Base-by-base conservation (phyloP, 768 basidiomycete species). In the Trametes cingulata region DNA sequence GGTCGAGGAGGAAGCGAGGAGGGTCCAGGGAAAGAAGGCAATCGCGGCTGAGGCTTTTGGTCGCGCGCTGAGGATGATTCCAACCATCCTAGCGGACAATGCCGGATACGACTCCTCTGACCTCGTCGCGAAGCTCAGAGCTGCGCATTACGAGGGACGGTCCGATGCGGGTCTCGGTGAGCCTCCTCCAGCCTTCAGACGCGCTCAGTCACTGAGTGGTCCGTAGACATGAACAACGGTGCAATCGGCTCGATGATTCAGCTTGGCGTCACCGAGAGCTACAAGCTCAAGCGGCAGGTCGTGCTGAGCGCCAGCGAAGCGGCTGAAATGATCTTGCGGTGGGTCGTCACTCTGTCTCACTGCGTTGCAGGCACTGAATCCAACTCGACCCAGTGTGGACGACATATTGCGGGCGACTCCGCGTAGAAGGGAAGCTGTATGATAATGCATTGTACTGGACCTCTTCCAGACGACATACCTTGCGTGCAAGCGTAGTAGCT, bases 71-170 rank as follows among this genome's bases (percentile, higher is more conserved):
- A 79, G 95, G 63, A 93, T 94, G 80, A 97, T 99, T 68, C 97
- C 97, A 1, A 97, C 88, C 0, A 97, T 98, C 68, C 81, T 99
- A 27, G 94, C 96, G 10, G 97, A 98, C 72, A 99, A 99, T 68
- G 97, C 95, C 7, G 97, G 97, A 0, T 95, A 90, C 73, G 97
- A 99, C 72, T 96, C 94, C n/a, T 90, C 91, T 12, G 97, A 99
- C 68, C 82, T 99, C 20, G 96, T 98, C 14, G 80, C 94, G 33
- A 86, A 83, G 68, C 79, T 99, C 36, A 79, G 97, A 55, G 95
- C 95, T 1, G 94, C 95, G 10, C 97, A 99, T 74, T 96, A 91
- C 72, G 94, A 94, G 65, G 95, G 95, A 3, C 81, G 86, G 63
- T 63, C 75, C 3, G 94, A 98, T 68, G 87, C 94, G 46, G 97